These are phyloP conservation scores for Coelastrella sp. DNA, from an alignment of 139 green algal species.

Conservation along the genomic window DNA sequence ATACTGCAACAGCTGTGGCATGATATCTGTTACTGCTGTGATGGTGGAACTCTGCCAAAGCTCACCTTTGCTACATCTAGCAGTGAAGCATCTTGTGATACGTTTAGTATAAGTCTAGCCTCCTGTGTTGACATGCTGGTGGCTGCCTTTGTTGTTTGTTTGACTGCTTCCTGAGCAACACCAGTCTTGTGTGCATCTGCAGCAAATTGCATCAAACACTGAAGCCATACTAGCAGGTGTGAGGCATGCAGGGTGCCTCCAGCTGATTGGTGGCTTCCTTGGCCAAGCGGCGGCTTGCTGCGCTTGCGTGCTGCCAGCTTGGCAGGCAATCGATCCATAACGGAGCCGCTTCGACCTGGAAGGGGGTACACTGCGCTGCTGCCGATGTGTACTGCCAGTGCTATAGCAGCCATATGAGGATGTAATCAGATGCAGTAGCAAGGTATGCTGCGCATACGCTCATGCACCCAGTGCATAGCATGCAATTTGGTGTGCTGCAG, in stretches of 20 bases:
- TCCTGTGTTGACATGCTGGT: conserved; percentile 79
- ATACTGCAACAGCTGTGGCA: background rate
- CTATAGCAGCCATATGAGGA: too few species aligned
- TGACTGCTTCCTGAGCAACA: conserved; percentile 77
- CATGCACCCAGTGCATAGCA: too few species aligned
- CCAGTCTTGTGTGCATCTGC: conserved; percentile 86
- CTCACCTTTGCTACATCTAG: conserved; percentile 86
- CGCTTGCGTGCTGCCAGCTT: too few species aligned
- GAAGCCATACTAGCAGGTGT: background rate
- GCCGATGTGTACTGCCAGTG: too few species aligned
- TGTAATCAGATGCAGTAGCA: too few species aligned
- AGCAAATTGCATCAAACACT: background rate
- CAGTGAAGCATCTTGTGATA: conserved; percentile 71
- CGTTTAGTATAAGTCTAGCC: conserved; percentile 84
- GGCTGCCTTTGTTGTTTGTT: conserved; percentile 38
- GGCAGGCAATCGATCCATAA: too few species aligned
- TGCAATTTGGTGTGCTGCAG: too few species aligned
- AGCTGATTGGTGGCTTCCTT: too few species aligned
- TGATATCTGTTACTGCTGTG: background rate
- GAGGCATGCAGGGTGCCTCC: background rate
- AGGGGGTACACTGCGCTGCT: too few species aligned
- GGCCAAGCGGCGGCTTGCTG: too few species aligned
- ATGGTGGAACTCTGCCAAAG: background rate
- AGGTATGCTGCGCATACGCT: too few species aligned
- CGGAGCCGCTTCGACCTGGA: too few species aligned